Conservation (phyloP, 805 yeast species). For the Barnettozyma salicaria region DNA sequence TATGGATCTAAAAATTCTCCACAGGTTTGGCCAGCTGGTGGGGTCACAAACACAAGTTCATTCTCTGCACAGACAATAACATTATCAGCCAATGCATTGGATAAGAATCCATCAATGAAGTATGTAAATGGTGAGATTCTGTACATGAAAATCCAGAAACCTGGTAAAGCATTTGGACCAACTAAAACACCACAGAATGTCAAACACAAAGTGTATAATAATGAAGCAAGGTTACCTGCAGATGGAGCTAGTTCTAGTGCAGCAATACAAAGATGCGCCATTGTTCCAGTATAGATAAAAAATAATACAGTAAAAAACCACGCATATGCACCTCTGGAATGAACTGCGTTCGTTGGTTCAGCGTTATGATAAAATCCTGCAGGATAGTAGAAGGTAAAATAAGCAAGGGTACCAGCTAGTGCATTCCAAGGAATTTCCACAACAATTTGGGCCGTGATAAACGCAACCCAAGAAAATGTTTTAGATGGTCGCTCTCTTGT, state of each 20-base stretch:
- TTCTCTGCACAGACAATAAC: slow-evolving; percentile 39
- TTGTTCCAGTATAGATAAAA: slow-evolving; percentile 44
- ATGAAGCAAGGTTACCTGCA: slow-evolving; percentile 54
- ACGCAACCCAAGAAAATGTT: slow-evolving; percentile 62
- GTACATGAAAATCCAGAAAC: slow-evolving; percentile 78
- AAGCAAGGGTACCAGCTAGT: slow-evolving; percentile 53
- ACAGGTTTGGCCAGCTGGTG: slow-evolving; percentile 56
- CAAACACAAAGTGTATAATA: slow-evolving; percentile 54
- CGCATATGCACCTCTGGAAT: slow-evolving; percentile 45
- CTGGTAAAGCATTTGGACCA: slow-evolving; percentile 46
- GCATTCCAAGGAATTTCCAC: slow-evolving; percentile 65
- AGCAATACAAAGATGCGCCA: slow-evolving; percentile 53
- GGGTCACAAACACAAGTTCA: slow-evolving; percentile 44
- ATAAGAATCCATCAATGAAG: slow-evolving; percentile 49
- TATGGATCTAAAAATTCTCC: slow-evolving; percentile 41
- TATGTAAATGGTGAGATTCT: slow-evolving; percentile 65
- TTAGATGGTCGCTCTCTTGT: slow-evolving; percentile 71
- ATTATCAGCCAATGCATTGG: slow-evolving; percentile 48
- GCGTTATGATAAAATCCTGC: slow-evolving; percentile 48
- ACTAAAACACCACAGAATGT: slow-evolving; percentile 75
- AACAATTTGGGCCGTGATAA: slow-evolving; percentile 53
- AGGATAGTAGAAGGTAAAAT: slow-evolving; percentile 66
- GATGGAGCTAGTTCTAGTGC: slow-evolving; percentile 52
- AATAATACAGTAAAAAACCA: slow-evolving; percentile 41
- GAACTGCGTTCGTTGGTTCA: slow-evolving; percentile 44